Base-by-base conservation (phyloP, 2,329 filamentous ascomycete genomes). In the Cladosporium oxysporum region DNA sequence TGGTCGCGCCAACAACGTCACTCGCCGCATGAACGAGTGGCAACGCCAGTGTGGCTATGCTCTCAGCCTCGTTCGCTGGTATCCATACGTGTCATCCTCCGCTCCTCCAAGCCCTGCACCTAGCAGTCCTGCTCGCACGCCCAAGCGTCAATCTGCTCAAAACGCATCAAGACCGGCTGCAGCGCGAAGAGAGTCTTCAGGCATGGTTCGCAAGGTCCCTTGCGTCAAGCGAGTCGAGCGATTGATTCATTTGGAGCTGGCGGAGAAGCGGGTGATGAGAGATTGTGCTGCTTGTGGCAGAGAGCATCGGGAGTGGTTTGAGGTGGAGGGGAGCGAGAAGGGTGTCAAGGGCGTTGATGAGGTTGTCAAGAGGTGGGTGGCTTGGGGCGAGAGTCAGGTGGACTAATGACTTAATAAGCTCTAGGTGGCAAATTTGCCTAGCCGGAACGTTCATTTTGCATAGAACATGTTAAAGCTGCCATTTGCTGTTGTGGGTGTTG, bases 231-330 rank as follows among this genome's bases (percentile, higher is more conserved):
- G 91, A 57, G 92, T 98, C 12, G 95, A 99, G 81, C 84, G 93
- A 29, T 79, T 99, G 66, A 90, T 98, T 53, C 95, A 99, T 77
- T 82, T 98, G 16, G 95, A 99, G 79, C 84, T 98, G n/a, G 83
- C 83, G 5, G 83, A 83, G 49, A 79, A 83, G 71, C 80, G 78
- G 78, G 88, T 80, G 66, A 88, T 83, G 79, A 88, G 76, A 21
- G 85, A 86, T 62, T 99, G 95, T 73, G 83, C 83, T 5, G 85
- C 88, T 1, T 99, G 95, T 75, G 93, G 93, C 1, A 89, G 88
- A 74, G 89, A 92, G 72, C 95, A 99, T 78, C 83, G 90, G 62
- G 95, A 99, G 80, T 99, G 94, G 94, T 99, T 99, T 76, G 91
- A 96, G 79, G 88, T 97, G 1, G 88, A 91, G 68, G 91, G 91